phyloP scores from a whole-genome alignment of 2,329 filamentous ascomycete species.

The Sphaerulina musiva region DNA sequence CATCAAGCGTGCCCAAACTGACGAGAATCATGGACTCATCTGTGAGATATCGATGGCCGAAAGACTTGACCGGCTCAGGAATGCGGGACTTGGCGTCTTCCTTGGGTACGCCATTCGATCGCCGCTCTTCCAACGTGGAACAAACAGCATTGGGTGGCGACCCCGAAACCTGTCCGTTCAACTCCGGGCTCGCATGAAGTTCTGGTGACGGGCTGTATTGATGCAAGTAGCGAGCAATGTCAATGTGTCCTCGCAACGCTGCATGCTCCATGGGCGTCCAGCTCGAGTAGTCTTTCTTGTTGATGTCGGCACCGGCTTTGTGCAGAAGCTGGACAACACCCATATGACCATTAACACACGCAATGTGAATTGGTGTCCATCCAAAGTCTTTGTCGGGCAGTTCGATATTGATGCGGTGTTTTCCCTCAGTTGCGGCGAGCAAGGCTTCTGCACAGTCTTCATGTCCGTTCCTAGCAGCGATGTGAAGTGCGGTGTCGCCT shows the following conservation, averaged over 20 bases:
- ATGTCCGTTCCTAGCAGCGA: conserved; percentile 84
- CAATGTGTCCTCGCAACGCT: conserved; percentile 77
- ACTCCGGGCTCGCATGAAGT: conserved; percentile 27
- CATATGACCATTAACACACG: conserved; percentile 80
- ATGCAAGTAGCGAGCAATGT: conserved; percentile 65
- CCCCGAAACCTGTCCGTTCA: conserved; percentile 23
- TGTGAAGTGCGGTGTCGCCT: conserved; percentile 84
- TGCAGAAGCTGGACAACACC: conserved; percentile 70
- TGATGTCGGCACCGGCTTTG: conserved; percentile 68
- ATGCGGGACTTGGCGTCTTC: conserved; percentile 36
- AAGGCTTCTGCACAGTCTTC: conserved; percentile 71
- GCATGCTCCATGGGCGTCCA: conserved; percentile 95
- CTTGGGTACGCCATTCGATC: conserved; percentile 36
- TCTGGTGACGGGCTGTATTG: conserved; percentile 44
- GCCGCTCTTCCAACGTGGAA: conserved; percentile 46
- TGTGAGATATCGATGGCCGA: conserved; percentile 89
- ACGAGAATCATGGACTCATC: conserved; percentile 85
- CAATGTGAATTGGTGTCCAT: conserved; percentile 93
- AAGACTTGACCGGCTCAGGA: conserved; percentile 81
- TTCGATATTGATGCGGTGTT: conserved; percentile 70
- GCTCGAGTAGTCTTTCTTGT: conserved; percentile 72
- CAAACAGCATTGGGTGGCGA: conserved; percentile 15
- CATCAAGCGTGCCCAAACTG: conserved; percentile 90
- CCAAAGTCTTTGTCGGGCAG: conserved; percentile 75
- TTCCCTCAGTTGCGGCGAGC: conserved; percentile 56